These are phyloP conservation scores for Haematococcus lacustris DNA, from an alignment of 139 green algal genomes.

Conservation along the genomic window DNA sequence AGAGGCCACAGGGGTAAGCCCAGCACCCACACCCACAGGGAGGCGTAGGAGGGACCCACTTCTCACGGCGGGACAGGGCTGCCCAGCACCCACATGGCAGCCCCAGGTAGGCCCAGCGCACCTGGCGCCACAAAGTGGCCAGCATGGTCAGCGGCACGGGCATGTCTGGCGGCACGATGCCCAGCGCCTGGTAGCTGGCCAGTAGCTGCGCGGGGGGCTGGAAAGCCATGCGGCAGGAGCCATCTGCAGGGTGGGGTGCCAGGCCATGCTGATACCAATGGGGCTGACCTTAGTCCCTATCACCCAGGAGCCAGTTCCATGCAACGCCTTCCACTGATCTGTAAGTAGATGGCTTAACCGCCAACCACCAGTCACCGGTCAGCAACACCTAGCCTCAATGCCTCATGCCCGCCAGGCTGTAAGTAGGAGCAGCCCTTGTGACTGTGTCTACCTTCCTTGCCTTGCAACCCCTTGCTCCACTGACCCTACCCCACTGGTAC, in stretches of 20 bases:
- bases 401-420: no score
- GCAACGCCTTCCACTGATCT: not conserved
- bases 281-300: slow-evolving; percentile 1
- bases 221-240: slow-evolving; percentile 12
- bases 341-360: not conserved
- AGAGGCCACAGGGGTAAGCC: no score
- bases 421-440: no score
- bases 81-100: not conserved
- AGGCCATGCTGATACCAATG: no score
- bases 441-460: no score
- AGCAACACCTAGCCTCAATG: no score
- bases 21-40: no score
- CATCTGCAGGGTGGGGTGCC: no score
- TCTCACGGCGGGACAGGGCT: no score
- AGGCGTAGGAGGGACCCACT: no score
- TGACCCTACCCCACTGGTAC: no score
- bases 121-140: slow-evolving; percentile 49
- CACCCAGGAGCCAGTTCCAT: not conserved
- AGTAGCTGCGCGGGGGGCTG: slow-evolving; percentile 16
- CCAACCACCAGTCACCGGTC: not conserved
- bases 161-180: slow-evolving; percentile 48
- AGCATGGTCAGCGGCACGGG: slow-evolving; percentile 50
- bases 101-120: not conserved
- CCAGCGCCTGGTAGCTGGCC: slow-evolving; percentile 31
- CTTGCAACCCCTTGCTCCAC: no score